Evolutionary conservation across 2,329 filamentous ascomycete genomes (phyloP), one percentile per base, ranked within the genome.

Genomic region (Amylocarpus encephaloides): DNA sequence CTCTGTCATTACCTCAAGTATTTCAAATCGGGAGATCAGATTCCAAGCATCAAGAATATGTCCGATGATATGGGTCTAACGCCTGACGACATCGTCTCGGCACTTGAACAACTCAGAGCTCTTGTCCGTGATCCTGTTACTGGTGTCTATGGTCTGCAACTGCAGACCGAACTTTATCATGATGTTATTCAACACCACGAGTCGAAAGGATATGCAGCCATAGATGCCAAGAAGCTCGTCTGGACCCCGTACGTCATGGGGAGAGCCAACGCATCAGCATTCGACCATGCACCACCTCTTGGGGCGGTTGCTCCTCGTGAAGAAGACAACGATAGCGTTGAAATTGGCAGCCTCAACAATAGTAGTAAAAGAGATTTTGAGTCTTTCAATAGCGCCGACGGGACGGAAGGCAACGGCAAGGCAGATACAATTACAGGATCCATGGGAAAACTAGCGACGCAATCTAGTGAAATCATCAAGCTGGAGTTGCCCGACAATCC

Each of bases 241-340:
- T 98, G 93, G 93, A 96, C 91, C 12, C 93, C 93, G 0, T 98
- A 95, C 66, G 83, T 97, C 38, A 97, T 96, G 90, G 92, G 93
- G 22, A 82, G 89, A 55, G 85, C 80, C 66, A 91, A 86, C 59
- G 81, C 86, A 33, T 85, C 85, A 3, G 87, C 88, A 61, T 92
- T 93, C 61, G 89, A 95, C 64, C 79, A 90, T 44, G 87, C 84
- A 5, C 88, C 88, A 5, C 78, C 85, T 6, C 73, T 97, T 49
- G 91, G 88, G 57, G 86, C 92, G 1, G 88, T 97, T 48, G 92
- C 92, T 11, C 89, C 86, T 5, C 82, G 92, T 33, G 90, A 94
- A 12, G 57, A 62, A 5, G 62, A 61, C 11, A 56, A 57, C 5
- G 56, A 58, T 13, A 53, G 54, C 7, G 49, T 43, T 10, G 54